Conservation (phyloP, 208 protist genomes). For the Leishmania martiniquensis region DNA sequence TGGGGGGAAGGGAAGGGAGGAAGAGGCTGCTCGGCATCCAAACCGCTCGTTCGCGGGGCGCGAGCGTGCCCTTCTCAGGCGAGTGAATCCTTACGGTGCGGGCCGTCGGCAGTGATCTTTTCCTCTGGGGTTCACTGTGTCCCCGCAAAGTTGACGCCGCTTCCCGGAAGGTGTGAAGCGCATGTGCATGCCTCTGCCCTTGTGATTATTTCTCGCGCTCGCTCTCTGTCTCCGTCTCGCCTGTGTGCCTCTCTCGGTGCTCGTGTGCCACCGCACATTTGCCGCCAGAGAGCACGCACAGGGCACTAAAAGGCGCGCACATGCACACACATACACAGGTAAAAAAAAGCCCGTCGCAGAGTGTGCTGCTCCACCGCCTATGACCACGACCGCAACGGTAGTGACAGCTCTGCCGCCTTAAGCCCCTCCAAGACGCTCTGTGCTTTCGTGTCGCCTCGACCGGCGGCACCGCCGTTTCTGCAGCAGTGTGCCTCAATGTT, state of each 20-base stretch:
- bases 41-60: neutral
- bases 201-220: neutral
- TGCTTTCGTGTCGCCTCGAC: neutral
- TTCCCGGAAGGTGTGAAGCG: neutral
- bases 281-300: neutral
- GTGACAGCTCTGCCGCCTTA: constrained; percentile 10
- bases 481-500: neutral
- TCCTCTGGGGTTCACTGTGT: too few species aligned
- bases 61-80: too few species aligned
- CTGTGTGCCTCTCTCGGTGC: neutral
- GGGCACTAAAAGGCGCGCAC: neutral
- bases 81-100: neutral
- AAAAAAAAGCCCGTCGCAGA: neutral
- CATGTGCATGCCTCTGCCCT: neutral
- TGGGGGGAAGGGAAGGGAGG: too few species aligned
- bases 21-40: neutral
- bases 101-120: too few species aligned
- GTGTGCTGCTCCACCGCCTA: too few species aligned
- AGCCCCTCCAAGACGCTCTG: constrained; percentile 7
- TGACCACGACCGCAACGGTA: constrained; percentile 23
- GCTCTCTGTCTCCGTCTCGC: neutral
- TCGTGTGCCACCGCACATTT: neutral
- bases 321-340: too few species aligned
- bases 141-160: neutral
- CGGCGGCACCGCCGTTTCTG: neutral